Conservation (phyloP, 2,329 filamentous ascomycete species). For the Diaporthe sp. region DNA sequence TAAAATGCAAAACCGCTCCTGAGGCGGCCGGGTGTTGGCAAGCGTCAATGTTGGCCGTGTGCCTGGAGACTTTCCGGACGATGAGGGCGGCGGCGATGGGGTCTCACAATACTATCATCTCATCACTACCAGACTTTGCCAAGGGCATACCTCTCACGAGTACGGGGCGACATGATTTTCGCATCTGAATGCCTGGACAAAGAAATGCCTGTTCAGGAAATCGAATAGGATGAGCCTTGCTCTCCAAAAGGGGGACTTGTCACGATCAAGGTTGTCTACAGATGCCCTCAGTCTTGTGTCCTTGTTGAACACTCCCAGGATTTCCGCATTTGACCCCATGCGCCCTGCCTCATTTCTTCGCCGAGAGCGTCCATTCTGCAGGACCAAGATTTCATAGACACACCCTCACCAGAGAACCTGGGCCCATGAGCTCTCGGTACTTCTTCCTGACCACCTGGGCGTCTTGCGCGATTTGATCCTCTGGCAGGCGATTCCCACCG, state of each 20-base stretch:
- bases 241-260: not conserved
- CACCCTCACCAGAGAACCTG: not conserved
- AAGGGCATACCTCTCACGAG: constrained; percentile 1
- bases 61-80: not conserved
- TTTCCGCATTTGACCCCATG: not conserved
- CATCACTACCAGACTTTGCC: constrained; percentile 18
- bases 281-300: not conserved
- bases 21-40: not conserved
- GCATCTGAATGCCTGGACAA: not conserved
- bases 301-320: not conserved
- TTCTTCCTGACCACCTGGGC: not conserved
- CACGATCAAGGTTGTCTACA: not conserved
- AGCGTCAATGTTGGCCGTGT: not conserved
- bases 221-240: not conserved
- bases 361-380: not conserved
- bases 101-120: constrained; percentile 2
- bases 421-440: not conserved
- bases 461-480: not conserved
- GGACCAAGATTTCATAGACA: constrained; percentile 7
- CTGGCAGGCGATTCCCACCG: not conserved
- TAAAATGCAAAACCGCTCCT: constrained; percentile 21
- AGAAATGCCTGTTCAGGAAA: not conserved
- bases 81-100: not conserved
- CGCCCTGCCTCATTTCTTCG: not conserved
- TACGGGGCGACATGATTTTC: not conserved